Base-by-base conservation (phyloP, 495 filamentous ascomycete species). In the Podospora appendiculata region DNA sequence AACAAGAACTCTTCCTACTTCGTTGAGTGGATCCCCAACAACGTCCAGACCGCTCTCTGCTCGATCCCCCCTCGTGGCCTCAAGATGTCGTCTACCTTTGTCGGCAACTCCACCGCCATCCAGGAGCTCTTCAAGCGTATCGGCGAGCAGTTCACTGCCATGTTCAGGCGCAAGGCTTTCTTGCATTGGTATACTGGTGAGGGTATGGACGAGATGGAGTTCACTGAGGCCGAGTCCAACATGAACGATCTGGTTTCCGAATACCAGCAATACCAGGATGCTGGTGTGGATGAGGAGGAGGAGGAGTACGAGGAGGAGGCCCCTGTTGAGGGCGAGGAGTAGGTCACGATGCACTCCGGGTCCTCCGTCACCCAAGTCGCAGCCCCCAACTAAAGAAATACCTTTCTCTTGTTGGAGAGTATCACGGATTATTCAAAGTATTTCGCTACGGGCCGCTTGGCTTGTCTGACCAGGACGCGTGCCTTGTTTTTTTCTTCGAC, bases 171-270 rank as follows among this genome's bases (percentile, higher is more conserved):
- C 72, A 99, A 97, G 86, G 93, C 93, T 84, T 99, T 99, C 91
- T 89, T 99, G 87, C 93, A 97, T 84, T 99, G 93, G 93, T 99
- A 99, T 77, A 99, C 93, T 83, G 90, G 91, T 69, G 93, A 99
- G 85, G 93, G 93, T 80, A 99, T 99, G 93, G 93, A 99, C 79
- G 93, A 99, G 87, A 97, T 97, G 93, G 93, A 99, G 80, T 99
- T 99, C 78, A 97, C 93, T 70, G 94, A 97, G 83, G 93, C 93
- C 64, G 93, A 99, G 87, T 92, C 87, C 80, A 99, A 99, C 81
- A 99, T 99, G 93, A 99, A 97, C 80, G 93, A 99, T 75, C 79
- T 99, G 73, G 93, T 99, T 57, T 96, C 92, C 53, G 93, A 99
- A 74, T 99, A 99, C 82, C 93, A 99, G 83, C 94, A 99, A 74